A percentile compares a stretch with the other conserved stretches of the same genome.
Evolutionary conservation across 352 stramenopile species (phyloP).

Genomic region (Phytophthora sp.): DNA sequence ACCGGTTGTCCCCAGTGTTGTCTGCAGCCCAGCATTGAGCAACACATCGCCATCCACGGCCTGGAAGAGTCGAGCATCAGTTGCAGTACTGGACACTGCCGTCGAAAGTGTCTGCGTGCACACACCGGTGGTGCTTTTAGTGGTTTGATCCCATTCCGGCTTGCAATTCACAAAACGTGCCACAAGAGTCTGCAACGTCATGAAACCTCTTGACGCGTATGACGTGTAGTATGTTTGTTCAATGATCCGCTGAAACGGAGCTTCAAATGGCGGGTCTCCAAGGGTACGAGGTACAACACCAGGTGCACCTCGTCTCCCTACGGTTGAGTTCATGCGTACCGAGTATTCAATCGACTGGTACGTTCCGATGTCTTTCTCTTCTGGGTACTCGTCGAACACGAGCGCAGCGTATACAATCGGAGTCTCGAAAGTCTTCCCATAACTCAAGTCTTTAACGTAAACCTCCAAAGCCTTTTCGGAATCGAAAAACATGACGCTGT

Average conservation of each 20-base stretch:
- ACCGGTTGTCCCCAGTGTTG: background rate
- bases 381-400: conserved; percentile 64
- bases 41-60: conserved; percentile 44
- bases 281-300: conserved; percentile 52
- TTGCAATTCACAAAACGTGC: conserved; percentile 67
- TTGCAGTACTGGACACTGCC: conserved; percentile 23
- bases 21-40: conserved; percentile 25
- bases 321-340: conserved; percentile 67
- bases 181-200: conserved; percentile 71
- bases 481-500: conserved; percentile 72
- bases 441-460: conserved; percentile 48
- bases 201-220: conserved; percentile 59
- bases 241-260: conserved; percentile 53
- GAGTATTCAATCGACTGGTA: conserved; percentile 66
- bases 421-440: conserved; percentile 49
- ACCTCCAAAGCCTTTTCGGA: conserved; percentile 46
- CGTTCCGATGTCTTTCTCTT: conserved; percentile 44
- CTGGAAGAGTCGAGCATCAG: conserved; percentile 37
- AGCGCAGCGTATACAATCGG: conserved; percentile 67
- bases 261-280: conserved; percentile 53
- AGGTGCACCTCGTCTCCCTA: conserved; percentile 16
- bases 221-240: conserved; percentile 44
- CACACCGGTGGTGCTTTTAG: conserved; percentile 42
- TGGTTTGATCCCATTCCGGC: conserved; percentile 48
- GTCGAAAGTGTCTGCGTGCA: conserved; percentile 54